phyloP scores from a whole-genome alignment of 2,329 filamentous ascomycete species.

The Fusarium sarcochroum region DNA sequence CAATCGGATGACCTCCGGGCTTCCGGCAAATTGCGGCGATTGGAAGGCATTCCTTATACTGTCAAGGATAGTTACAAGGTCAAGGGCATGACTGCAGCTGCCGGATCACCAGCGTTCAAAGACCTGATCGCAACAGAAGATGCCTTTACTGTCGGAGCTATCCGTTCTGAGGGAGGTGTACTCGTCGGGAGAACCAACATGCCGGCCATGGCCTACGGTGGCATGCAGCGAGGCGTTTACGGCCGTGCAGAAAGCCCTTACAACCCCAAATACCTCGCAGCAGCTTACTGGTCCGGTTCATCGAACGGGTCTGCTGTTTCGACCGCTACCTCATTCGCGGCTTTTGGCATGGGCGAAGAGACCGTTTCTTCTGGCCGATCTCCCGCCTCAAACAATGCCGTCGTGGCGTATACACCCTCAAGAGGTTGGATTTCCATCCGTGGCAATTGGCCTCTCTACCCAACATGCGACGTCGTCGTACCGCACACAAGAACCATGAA shows the following conservation, averaged over 20 bases:
- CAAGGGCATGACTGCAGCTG: slow-evolving; percentile 65
- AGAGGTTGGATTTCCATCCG: slow-evolving; percentile 65
- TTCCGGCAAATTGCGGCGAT: slow-evolving; percentile 32
- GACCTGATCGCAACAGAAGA: slow-evolving; percentile 65
- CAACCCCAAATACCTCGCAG: slow-evolving; percentile 65
- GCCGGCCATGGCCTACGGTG: slow-evolving; percentile 70
- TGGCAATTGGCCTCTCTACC: slow-evolving; percentile 68
- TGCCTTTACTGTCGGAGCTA: slow-evolving; percentile 62
- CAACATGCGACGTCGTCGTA: slow-evolving; percentile 68
- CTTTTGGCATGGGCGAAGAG: slow-evolving; percentile 68
- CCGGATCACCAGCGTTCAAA: slow-evolving; percentile 68
- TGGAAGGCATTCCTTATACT: slow-evolving; percentile 71
- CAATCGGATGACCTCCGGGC: slow-evolving; percentile 48
- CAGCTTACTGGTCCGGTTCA: slow-evolving; percentile 69
- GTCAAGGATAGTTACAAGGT: slow-evolving; percentile 71
- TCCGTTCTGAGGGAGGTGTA: slow-evolving; percentile 56
- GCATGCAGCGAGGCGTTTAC: slow-evolving; percentile 70
- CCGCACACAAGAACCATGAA: slow-evolving; percentile 65
- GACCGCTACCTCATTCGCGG: slow-evolving; percentile 64
- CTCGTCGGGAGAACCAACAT: slow-evolving; percentile 67
- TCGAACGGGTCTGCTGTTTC: slow-evolving; percentile 69
- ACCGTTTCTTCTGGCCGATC: slow-evolving; percentile 69
- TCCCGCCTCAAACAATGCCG: slow-evolving; percentile 68
- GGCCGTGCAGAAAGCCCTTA: slow-evolving; percentile 70
- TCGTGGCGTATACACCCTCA: slow-evolving; percentile 70